Evolutionary conservation across 768 basidiomycete genomes (phyloP), one percentile per base, ranked within the genome.

Genomic region (Lactarius tabidus): DNA sequence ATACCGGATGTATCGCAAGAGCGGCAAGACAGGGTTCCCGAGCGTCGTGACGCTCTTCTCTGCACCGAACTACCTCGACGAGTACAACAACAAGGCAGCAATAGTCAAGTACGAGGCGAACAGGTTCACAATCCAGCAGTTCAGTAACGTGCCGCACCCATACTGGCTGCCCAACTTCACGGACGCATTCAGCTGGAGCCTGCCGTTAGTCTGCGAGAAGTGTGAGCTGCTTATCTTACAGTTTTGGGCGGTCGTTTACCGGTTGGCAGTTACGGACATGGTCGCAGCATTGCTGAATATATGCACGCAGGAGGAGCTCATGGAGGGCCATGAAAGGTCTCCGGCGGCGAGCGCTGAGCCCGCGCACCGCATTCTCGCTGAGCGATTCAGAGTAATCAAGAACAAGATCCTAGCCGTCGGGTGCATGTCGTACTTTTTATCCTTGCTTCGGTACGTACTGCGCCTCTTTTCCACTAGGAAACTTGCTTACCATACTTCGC

Each of bases 1-100:
- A 7, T 96, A 96, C 74, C 92, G 95, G 61, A 98, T 98, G 97
- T 98, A 98, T 74, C 92, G 95, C 71, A 98, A 99, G 79, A 98
- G 96, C 4, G 93, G 94, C 78, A 91, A 93, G 28, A 98, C 95
- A 0, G 95, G 96, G 4, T 98, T 98, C 81, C 97, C 97, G 18
- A 97, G 95, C 20, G 95, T 99, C 67, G 98, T 99, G 95, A 98
- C 97, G 20, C 95, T 99, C 73, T 99, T 99, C 79, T 95, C 93
- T 15, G 95, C 95, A 6, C 97, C 97, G 31, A 95, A 98, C 74
- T 98, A 98, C 74, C 88, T 98, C 64, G 97, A 98, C 73, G 93
- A 98, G 20, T 98, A 98, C 77, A 93, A 96, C 77, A 99, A 99
- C 80, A 98, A 98, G 77, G 97, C 95, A 1, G 97, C 97, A 0